Base-by-base conservation (phyloP, 495 filamentous ascomycete species). In the Ascodesmis nigricans region DNA sequence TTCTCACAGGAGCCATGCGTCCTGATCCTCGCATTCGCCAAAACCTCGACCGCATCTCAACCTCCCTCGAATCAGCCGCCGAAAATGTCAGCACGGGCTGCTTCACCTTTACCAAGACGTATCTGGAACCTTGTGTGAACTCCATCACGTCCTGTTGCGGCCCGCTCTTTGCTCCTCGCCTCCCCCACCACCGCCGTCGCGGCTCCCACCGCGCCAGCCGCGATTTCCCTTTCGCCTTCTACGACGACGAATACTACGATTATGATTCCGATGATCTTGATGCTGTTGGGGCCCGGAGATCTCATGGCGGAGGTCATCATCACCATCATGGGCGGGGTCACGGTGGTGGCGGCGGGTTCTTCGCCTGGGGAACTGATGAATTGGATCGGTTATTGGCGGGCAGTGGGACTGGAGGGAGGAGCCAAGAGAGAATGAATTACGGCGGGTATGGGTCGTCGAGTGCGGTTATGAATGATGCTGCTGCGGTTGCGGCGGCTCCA, bases 191-290 rank as follows among this genome's bases (percentile, higher is more conserved):
- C 29, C 46, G 36, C 23, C 23, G 42, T 10, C 35, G 36, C 14
- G 26, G 31, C 15, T 16, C 36, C 21, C 37, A 33, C 17, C 25
- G 33, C 8, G 22, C 39, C 22, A 32, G 70, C 24, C 72, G 78
- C 17, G 82, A 91, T 50, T 69, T 73, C 25, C 77, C 67, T 42
- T 97, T 97, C 45, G 90, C 92, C 45, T 97, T 97, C 59, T 97
- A 97, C 58, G 87, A 97, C 52, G 83, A 92, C 49, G 92, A 84
- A 81, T 79, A 92, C 31, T 79, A 82, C 35, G 67, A 72, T 35
- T 72, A 77, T 16, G 67, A 67, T 23, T 63, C 47, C 11, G 57
- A 50, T 6, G 41, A 42, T n/a, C n/a, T n/a, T n/a, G n/a, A n/a
- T n/a, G n/a, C n/a, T n/a, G n/a, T n/a, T n/a, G n/a, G n/a, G n/a